These are phyloP conservation scores for Nematodospora anomalae DNA, from an alignment of 1,139 yeast genomes.

Conservation along the genomic window DNA sequence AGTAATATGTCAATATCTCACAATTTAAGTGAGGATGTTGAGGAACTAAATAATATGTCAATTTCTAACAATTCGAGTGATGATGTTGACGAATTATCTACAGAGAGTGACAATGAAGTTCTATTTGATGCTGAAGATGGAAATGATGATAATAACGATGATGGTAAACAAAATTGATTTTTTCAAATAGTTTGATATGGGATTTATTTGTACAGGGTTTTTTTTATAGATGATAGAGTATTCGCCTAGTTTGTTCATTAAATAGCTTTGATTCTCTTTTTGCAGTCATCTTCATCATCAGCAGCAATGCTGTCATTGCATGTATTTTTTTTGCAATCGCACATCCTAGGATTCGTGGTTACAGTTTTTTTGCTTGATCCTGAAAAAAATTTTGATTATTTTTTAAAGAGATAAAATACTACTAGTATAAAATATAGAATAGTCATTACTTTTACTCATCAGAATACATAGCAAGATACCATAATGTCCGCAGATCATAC, in stretches of 20 bases:
- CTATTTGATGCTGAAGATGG: constrained; percentile 14
- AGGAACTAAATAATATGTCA: constrained; percentile 2
- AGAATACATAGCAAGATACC: constrained; percentile 22
- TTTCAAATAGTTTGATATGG: too few relatives aligned
- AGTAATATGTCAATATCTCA: constrained; percentile 1
- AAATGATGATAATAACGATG: constrained; percentile 1
- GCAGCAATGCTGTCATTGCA: too few relatives aligned
- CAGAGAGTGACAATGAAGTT: constrained; percentile 16
- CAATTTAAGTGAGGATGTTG: constrained; percentile 1
- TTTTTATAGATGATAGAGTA: background rate
- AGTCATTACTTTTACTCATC: constrained; percentile 19
- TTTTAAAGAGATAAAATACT: background rate
- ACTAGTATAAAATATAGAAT: background rate
- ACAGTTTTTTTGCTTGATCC: background rate
- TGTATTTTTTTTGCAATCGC: background rate
- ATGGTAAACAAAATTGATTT: background rate
- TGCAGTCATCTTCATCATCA: background rate
- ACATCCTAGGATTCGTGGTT: too few relatives aligned
- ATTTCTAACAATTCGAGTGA: background rate
- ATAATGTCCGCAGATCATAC: constrained; percentile 92
- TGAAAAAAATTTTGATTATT: background rate
- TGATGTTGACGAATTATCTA: constrained; percentile 7
- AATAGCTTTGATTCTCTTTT: background rate
- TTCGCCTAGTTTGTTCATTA: too few relatives aligned
- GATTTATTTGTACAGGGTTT: background rate